These are phyloP conservation scores for Diaporthe sp. DNA, from an alignment of 2,329 filamentous ascomycete genomes.

Conservation along the genomic window DNA sequence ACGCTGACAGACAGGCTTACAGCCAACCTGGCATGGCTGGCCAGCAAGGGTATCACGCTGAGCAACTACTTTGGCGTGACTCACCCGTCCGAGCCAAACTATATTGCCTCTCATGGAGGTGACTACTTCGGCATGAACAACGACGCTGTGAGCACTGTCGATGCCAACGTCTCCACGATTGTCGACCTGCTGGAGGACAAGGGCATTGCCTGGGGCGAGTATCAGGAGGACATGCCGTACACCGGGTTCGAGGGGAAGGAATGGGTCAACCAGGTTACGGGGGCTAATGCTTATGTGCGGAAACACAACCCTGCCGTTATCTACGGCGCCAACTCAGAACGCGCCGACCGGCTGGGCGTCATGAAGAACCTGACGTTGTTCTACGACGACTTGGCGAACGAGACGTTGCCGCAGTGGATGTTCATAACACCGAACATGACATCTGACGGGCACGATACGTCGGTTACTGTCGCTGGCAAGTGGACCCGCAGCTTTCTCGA, in stretches of 20 bases:
- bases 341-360: conserved; percentile 71
- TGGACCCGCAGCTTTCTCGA: conserved; percentile 79
- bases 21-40: conserved; percentile 70
- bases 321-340: conserved; percentile 75
- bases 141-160: conserved; percentile 73
- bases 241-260: conserved; percentile 77
- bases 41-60: conserved; percentile 73
- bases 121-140: conserved; percentile 82
- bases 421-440: conserved; percentile 84
- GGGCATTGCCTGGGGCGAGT: conserved; percentile 77
- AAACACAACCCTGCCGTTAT: conserved; percentile 82
- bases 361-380: conserved; percentile 84
- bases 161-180: conserved; percentile 74
- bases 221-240: conserved; percentile 85
- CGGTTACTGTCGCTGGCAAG: conserved; percentile 75
- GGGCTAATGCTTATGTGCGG: conserved; percentile 82
- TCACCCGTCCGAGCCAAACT: conserved; percentile 84
- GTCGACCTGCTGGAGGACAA: conserved; percentile 78
- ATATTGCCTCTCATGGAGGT: conserved; percentile 76
- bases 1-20: not conserved
- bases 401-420: conserved; percentile 79
- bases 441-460: conserved; percentile 81
- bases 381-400: conserved; percentile 73
- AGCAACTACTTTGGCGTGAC: conserved; percentile 73
- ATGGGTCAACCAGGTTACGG: conserved; percentile 75